Evolutionary conservation across 768 basidiomycete species (phyloP).

Genomic region (Leccinum pellstonianum): DNA sequence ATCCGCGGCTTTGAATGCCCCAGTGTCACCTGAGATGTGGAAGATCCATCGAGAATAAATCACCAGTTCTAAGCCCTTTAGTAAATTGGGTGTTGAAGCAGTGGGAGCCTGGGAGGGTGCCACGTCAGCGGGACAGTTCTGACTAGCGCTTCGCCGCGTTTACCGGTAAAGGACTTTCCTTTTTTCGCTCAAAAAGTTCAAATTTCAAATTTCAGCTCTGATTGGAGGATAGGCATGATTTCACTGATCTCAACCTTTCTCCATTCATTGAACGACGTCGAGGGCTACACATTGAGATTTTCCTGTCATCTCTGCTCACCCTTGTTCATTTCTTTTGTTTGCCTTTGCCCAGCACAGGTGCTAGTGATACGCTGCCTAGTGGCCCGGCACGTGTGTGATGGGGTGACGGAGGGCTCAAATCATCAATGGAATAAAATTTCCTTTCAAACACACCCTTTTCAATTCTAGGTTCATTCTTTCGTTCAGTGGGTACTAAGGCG

Average conservation of each 20-base stretch:
- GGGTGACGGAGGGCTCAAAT: background rate
- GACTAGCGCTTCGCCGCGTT: too few species aligned
- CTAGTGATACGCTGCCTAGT: background rate
- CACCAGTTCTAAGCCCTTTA: too few species aligned
- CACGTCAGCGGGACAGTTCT: too few species aligned
- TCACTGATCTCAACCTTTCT: background rate
- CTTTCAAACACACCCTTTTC: background rate
- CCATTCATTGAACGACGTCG: background rate
- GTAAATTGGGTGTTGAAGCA: too few species aligned
- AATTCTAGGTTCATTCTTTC: background rate
- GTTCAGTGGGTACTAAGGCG: background rate
- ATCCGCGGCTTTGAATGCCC: background rate
- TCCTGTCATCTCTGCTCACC: background rate
- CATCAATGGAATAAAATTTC: background rate
- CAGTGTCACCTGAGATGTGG: background rate
- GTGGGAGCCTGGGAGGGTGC: too few species aligned
- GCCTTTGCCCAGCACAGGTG: background rate
- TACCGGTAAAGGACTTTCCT: too few species aligned
- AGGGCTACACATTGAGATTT: background rate
- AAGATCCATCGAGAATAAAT: too few species aligned
- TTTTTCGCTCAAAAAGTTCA: too few species aligned
- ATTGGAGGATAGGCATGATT: too few species aligned
- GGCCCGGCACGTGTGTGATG: background rate
- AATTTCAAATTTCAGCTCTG: too few species aligned
- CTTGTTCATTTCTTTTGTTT: background rate